Conservation (phyloP, 257 asterid species). For the Rauvolfia tetraphylla region DNA sequence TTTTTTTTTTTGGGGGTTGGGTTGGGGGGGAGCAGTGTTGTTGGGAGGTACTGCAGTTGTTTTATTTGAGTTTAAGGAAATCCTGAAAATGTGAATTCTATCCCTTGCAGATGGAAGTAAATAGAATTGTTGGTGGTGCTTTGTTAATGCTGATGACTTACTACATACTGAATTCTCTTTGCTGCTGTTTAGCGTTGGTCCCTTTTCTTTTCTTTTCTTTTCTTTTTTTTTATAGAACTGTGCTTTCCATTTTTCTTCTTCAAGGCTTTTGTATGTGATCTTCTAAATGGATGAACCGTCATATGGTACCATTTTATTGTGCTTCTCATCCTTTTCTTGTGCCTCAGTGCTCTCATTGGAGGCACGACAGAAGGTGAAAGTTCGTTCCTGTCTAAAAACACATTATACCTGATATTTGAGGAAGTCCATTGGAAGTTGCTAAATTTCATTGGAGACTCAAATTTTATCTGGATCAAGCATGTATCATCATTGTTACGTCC, state of each 20-base stretch:
- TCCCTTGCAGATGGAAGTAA: neutral
- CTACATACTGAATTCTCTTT: neutral
- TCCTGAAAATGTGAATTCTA: neutral
- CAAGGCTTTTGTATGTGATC: neutral
- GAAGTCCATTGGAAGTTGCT: constrained; percentile 55
- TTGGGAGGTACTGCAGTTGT: neutral
- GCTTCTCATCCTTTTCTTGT: constrained; percentile 17
- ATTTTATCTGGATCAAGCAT: constrained; percentile 74
- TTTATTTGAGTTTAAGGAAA: neutral
- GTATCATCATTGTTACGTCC: constrained; percentile 42
- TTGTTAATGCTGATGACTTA: neutral
- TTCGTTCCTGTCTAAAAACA: constrained; percentile 52
- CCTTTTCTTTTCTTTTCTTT: neutral
- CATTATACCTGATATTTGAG: constrained; percentile 45
- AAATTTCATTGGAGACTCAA: constrained; percentile 58
- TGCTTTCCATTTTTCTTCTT: neutral
- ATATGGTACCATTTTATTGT: constrained; percentile 15
- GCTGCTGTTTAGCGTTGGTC: neutral
- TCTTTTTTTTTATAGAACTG: neutral
- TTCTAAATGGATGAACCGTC: constrained; percentile 1
- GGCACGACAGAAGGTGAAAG: constrained; percentile 58
- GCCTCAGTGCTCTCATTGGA: constrained; percentile 84
- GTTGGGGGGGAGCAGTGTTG: neutral
- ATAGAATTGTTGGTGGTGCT: neutral
- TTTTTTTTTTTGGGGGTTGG: neutral